These are phyloP conservation scores for Corynespora cassiicola DNA, from an alignment of 2,329 filamentous ascomycete species.

Conservation along the genomic window DNA sequence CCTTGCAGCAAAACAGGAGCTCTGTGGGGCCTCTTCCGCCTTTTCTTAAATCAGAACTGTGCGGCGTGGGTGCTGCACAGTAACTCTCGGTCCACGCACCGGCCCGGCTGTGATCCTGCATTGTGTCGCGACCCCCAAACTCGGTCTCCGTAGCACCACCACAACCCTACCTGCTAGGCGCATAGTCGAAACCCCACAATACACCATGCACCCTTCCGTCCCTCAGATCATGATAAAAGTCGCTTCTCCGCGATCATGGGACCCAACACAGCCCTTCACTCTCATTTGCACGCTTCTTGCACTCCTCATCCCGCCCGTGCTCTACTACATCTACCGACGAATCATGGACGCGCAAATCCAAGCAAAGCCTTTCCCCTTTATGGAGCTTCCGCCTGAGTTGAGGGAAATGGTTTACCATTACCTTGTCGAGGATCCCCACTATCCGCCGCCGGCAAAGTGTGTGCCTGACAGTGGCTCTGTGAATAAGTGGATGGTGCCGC, in stretches of 20 bases:
- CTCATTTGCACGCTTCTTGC: background rate
- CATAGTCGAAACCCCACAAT: slow-evolving; percentile 3
- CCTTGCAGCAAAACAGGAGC: too few species aligned
- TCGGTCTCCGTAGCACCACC: slow-evolving; percentile 14
- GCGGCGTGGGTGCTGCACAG: too few species aligned
- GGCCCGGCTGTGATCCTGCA: too few species aligned
- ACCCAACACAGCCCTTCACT: background rate
- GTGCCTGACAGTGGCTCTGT: slow-evolving; percentile 13
- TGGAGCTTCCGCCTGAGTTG: slow-evolving; percentile 38
- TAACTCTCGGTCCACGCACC: too few species aligned
- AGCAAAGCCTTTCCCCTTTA: slow-evolving; percentile 32
- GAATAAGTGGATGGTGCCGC: slow-evolving; percentile 26
- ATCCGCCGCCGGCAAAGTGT: slow-evolving; percentile 26
- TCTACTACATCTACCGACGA: slow-evolving; percentile 14
- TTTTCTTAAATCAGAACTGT: too few species aligned
- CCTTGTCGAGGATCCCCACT: slow-evolving; percentile 36
- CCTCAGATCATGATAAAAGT: slow-evolving; percentile 7
- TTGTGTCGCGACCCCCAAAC: slow-evolving; percentile 6
- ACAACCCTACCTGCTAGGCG: background rate
- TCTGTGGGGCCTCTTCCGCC: too few species aligned
- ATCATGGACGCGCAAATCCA: slow-evolving; percentile 27
- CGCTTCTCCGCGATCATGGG: slow-evolving; percentile 6
- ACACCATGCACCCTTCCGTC: background rate
- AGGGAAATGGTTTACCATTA: slow-evolving; percentile 41
- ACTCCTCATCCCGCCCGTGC: slow-evolving; percentile 5